Evolutionary conservation across 1,284 basidiomycete genomes (phyloP).

Genomic region (Trichosporon ovoides): DNA sequence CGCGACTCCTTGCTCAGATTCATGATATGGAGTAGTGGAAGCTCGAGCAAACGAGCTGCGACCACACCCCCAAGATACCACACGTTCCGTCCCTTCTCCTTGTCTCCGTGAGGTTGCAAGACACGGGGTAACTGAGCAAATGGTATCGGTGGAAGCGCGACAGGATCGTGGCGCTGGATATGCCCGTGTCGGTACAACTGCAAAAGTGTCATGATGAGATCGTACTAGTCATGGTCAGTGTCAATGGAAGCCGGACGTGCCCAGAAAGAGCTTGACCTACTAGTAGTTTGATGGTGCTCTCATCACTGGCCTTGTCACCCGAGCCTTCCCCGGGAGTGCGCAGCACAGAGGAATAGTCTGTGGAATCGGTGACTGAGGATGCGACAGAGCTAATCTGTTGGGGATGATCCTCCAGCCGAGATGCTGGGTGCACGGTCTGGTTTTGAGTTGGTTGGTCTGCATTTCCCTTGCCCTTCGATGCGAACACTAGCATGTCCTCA

Average conservation of each 20-base stretch:
- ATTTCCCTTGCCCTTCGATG: conserved; percentile 15
- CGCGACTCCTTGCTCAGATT: conserved; percentile 11
- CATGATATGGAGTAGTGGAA: conserved; percentile 15
- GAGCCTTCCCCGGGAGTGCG: conserved; percentile 15
- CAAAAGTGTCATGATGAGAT: conserved; percentile 36
- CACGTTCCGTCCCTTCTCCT: conserved; percentile 38
- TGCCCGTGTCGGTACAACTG: conserved; percentile 41
- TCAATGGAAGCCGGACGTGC: background rate
- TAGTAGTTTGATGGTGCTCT: conserved; percentile 26
- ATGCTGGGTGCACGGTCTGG: background rate
- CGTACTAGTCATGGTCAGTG: conserved; percentile 24
- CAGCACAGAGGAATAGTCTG: conserved; percentile 12
- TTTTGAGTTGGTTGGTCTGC: background rate
- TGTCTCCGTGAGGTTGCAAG: conserved; percentile 33
- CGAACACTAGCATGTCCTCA: conserved; percentile 18
- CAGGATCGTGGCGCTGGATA: conserved; percentile 40
- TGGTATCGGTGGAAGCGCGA: conserved; percentile 36
- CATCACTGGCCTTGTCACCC: background rate
- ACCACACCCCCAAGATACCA: conserved; percentile 37
- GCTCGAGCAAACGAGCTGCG: conserved; percentile 18
- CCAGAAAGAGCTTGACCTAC: conserved; percentile 22
- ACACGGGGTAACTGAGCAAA: conserved; percentile 28
- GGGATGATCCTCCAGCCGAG: background rate
- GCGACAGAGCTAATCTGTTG: background rate
- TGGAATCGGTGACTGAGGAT: conserved; percentile 1